Conservation (phyloP, 345 rosid species). For the Leavenworthia alabamica region DNA sequence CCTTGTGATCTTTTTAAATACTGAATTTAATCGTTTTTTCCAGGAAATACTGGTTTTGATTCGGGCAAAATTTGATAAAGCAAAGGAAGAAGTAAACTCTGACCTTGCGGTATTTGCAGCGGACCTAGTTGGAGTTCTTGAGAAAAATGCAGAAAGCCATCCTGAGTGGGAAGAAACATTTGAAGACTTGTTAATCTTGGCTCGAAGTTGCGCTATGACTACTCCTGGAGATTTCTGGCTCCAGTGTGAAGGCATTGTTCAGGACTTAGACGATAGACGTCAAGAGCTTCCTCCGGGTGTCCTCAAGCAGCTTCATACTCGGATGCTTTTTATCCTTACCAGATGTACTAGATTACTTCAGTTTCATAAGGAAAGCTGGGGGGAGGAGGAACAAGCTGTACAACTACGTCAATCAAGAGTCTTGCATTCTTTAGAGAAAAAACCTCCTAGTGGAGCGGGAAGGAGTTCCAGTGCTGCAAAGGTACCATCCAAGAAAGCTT, state of each 20-base stretch:
- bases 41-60: slow-evolving; percentile 86
- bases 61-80: slow-evolving; percentile 89
- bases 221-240: slow-evolving; percentile 97
- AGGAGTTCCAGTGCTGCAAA: slow-evolving; percentile 59
- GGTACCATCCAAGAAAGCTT: slow-evolving; percentile 62
- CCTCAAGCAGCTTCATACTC: slow-evolving; percentile 90
- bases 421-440: slow-evolving; percentile 69
- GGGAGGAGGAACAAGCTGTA: slow-evolving; percentile 65
- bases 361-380: slow-evolving; percentile 96
- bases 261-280: slow-evolving; percentile 95
- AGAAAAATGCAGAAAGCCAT: slow-evolving; percentile 92
- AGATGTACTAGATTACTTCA: slow-evolving; percentile 96
- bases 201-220: slow-evolving; percentile 95
- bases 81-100: slow-evolving; percentile 98
- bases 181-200: slow-evolving; percentile 90
- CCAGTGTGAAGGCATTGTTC: slow-evolving; percentile 98
- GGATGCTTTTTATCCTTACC: slow-evolving; percentile 97
- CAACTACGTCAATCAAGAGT: slow-evolving; percentile 78
- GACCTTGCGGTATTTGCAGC: slow-evolving; percentile 97
- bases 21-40: slow-evolving; percentile 22
- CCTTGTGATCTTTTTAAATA: slow-evolving; percentile 1
- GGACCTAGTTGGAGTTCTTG: slow-evolving; percentile 93
- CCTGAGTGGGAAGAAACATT: slow-evolving; percentile 99
- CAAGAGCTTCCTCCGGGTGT: slow-evolving; percentile 93
- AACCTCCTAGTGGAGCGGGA: slow-evolving; percentile 39